A percentile compares a stretch with the other conserved stretches of the same genome.
phyloP scores from a whole-genome alignment of 805 yeast species.

The Hagleromyces aurorensis region DNA sequence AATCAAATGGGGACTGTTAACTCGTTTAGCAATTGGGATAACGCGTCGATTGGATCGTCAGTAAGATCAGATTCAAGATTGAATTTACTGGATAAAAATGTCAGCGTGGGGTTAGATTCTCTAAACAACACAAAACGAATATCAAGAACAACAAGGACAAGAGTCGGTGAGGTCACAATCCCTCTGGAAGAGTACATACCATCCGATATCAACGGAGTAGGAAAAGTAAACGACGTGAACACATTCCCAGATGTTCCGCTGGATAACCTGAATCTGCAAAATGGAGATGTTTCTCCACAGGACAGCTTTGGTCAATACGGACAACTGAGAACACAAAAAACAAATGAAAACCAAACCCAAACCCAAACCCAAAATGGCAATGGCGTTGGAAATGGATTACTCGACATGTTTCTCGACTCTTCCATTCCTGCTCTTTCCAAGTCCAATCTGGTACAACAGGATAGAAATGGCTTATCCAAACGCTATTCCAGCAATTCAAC shows the following conservation, averaged over 20 bases:
- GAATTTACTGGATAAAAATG: slow-evolving; percentile 10
- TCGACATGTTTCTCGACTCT: slow-evolving; percentile 34
- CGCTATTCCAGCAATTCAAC: too few species aligned
- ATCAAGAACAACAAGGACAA: slow-evolving; percentile 17
- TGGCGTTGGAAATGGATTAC: slow-evolving; percentile 36
- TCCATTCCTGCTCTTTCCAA: slow-evolving; percentile 20
- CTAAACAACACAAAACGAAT: slow-evolving; percentile 22
- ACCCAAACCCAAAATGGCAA: slow-evolving; percentile 10
- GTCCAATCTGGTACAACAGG: slow-evolving; percentile 14
- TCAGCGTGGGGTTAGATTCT: slow-evolving; percentile 25
- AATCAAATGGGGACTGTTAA: slow-evolving; percentile 1
- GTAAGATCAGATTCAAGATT: slow-evolving; percentile 15
- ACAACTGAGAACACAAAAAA: too few species aligned
- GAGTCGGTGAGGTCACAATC: slow-evolving; percentile 34
- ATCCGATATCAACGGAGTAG: slow-evolving; percentile 25
- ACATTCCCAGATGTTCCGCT: not conserved
- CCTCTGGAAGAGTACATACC: slow-evolving; percentile 35
- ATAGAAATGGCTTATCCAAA: slow-evolving; percentile 8
- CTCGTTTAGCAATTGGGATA: slow-evolving; percentile 12
- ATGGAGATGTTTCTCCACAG: slow-evolving; percentile 30
- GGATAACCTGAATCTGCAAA: slow-evolving; percentile 11
- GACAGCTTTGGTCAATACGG: too few species aligned
- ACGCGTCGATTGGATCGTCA: slow-evolving; percentile 15
- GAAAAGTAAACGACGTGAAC: slow-evolving; percentile 21
- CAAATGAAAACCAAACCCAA: too few species aligned